Evolutionary conservation across 1,284 basidiomycete species (phyloP).

Genomic region (Apiotrichum gracile): DNA sequence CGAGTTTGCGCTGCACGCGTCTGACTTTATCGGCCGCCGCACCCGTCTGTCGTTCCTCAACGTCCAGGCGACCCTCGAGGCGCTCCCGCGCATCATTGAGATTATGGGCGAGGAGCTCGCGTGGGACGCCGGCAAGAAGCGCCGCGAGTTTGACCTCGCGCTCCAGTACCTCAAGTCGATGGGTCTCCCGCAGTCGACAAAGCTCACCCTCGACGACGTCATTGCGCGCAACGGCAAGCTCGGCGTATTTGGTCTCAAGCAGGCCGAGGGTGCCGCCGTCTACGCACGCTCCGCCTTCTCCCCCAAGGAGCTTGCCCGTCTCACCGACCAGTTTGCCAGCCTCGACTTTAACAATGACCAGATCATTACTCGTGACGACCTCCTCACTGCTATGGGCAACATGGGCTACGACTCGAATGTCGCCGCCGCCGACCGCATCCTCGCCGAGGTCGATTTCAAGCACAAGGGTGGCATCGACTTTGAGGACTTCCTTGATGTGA

Average conservation of each 20-base stretch:
- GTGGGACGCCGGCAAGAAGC: constrained; percentile 62
- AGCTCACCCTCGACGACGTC: constrained; percentile 41
- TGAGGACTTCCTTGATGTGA: constrained; percentile 66
- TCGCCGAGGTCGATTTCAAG: constrained; percentile 67
- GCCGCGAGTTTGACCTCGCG: constrained; percentile 58
- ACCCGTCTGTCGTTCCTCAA: constrained; percentile 91
- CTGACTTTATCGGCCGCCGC: constrained; percentile 88
- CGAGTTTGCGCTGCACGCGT: constrained; percentile 85
- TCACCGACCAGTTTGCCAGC: constrained; percentile 56
- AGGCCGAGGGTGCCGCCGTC: constrained; percentile 41
- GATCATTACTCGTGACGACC: constrained; percentile 40
- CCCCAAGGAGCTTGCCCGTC: constrained; percentile 59
- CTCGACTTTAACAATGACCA: constrained; percentile 48
- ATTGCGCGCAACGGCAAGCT: constrained; percentile 29
- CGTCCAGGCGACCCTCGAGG: constrained; percentile 74
- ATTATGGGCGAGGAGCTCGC: constrained; percentile 83
- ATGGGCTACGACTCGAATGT: constrained; percentile 39
- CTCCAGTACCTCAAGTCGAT: constrained; percentile 67
- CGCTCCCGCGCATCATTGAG: constrained; percentile 79
- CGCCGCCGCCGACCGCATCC: constrained; percentile 63
- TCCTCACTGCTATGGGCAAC: constrained; percentile 42
- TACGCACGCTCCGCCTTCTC: constrained; percentile 62
- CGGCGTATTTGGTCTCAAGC: constrained; percentile 31
- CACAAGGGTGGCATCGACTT: constrained; percentile 57
- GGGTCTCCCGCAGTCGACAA: constrained; percentile 59